Evolutionary conservation across 805 yeast species (phyloP).

Genomic region (Saturnispora besseyi): DNA sequence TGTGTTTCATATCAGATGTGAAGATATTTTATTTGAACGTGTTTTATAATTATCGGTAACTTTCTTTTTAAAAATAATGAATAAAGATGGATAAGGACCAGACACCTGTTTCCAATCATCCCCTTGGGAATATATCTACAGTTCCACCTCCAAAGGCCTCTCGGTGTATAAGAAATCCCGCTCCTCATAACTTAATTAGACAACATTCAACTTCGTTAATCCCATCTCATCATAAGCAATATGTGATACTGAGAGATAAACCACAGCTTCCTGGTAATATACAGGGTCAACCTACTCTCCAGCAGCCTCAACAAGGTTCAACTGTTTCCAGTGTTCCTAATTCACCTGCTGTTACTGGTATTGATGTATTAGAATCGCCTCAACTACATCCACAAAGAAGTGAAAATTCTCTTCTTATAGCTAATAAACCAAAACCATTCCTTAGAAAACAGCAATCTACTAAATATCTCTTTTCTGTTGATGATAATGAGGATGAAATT

Average conservation of each 20-base stretch:
- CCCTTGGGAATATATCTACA: background rate
- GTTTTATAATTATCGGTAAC: background rate
- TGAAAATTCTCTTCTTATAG: background rate
- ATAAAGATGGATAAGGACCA: background rate
- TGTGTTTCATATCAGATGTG: no score
- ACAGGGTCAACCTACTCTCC: background rate
- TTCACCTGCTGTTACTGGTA: constrained; percentile 11
- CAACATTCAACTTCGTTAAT: constrained; percentile 12
- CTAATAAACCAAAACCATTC: constrained; percentile 17
- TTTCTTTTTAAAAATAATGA: background rate
- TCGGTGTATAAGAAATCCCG: constrained; percentile 14
- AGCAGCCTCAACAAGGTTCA: background rate
- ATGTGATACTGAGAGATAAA: constrained; percentile 25
- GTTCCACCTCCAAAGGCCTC: constrained; percentile 6
- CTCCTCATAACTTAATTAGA: constrained; percentile 12
- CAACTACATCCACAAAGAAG: constrained; percentile 10
- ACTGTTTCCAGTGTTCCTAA: constrained; percentile 8
- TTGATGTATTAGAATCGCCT: constrained; percentile 9
- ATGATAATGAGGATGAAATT: constrained; percentile 70
- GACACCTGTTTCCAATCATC: background rate
- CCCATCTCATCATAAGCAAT: constrained; percentile 27
- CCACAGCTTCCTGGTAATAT: background rate
- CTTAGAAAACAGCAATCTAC: constrained; percentile 24
- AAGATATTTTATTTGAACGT: background rate
- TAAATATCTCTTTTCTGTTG: constrained; percentile 58